These are phyloP conservation scores for Vaccinium vitisidaea DNA, from an alignment of 148 eudicot species.

Conservation along the genomic window DNA sequence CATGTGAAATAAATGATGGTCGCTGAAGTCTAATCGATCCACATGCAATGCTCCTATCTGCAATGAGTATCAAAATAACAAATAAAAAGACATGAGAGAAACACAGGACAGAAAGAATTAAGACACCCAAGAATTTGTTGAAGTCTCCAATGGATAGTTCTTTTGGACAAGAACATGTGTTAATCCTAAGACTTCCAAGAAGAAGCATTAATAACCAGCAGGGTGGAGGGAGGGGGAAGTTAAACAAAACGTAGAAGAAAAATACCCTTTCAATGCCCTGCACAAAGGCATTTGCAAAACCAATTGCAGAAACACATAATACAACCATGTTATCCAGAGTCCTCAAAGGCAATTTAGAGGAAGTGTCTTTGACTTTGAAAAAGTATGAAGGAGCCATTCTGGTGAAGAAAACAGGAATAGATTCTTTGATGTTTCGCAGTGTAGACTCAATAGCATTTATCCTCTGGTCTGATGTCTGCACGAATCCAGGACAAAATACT, in stretches of 20 bases:
- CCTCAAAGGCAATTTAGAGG: slow-evolving; percentile 42
- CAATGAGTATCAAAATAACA: slow-evolving; percentile 23
- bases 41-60: slow-evolving; percentile 70
- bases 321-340: slow-evolving; percentile 36
- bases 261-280: slow-evolving; percentile 64
- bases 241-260: slow-evolving; percentile 4
- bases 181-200: neutral
- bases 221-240: neutral
- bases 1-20: slow-evolving; percentile 62
- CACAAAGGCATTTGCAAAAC: slow-evolving; percentile 70
- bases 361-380: slow-evolving; percentile 38
- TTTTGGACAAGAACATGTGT: neutral
- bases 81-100: neutral
- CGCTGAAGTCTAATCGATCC: slow-evolving; percentile 71
- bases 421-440: slow-evolving; percentile 45
- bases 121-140: neutral
- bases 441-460: slow-evolving; percentile 34
- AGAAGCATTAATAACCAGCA: neutral
- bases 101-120: neutral
- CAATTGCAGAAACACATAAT: slow-evolving; percentile 88
- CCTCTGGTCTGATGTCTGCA: slow-evolving; percentile 55
- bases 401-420: slow-evolving; percentile 60
- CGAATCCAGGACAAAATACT: slow-evolving; percentile 4
- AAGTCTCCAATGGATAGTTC: neutral
- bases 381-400: slow-evolving; percentile 73